These are phyloP conservation scores for Phytophthora cryptogea DNA, from an alignment of 352 stramenopile genomes.

Conservation along the genomic window DNA sequence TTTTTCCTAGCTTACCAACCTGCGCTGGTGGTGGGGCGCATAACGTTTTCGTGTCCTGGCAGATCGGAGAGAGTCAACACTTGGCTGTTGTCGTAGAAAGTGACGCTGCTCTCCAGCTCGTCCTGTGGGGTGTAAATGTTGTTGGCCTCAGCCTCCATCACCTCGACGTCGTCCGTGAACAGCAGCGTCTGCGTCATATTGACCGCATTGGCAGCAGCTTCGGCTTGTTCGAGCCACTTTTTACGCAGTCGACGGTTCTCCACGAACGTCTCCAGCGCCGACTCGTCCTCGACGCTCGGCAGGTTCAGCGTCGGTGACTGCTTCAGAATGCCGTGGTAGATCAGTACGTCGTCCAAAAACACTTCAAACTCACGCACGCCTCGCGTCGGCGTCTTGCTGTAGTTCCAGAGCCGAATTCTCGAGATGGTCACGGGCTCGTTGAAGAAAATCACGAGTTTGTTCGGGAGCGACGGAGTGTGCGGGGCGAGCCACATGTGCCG, in stretches of 20 bases:
- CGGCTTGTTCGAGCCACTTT: conserved; percentile 50
- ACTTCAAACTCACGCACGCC: conserved; percentile 84
- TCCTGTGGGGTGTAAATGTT: conserved; percentile 72
- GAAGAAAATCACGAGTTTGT: conserved; percentile 82
- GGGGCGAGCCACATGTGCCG: conserved; percentile 78
- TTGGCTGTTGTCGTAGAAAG: conserved; percentile 79
- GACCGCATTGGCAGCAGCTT: conserved; percentile 42
- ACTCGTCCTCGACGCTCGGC: conserved; percentile 29
- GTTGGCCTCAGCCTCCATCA: conserved; percentile 52
- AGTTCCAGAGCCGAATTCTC: conserved; percentile 87
- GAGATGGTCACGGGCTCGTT: conserved; percentile 80
- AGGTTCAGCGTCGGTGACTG: conserved; percentile 45
- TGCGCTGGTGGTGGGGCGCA: conserved; percentile 56
- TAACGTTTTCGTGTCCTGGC: conserved; percentile 39
- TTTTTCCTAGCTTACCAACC: conserved; percentile 25
- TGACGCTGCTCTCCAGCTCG: conserved; percentile 61
- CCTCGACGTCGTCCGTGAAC: conserved; percentile 72
- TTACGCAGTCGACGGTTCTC: conserved; percentile 51
- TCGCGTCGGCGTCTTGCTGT: conserved; percentile 81
- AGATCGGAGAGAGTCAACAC: conserved; percentile 68
- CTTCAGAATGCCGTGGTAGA: conserved; percentile 65
- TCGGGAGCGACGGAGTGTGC: conserved; percentile 60
- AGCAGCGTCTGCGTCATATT: conserved; percentile 75
- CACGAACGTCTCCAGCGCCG: neutral
- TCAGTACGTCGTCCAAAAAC: conserved; percentile 83